These are phyloP conservation scores for Phlyctochytrium planicorne DNA, from an alignment of 192 early-diverging fungal species.

Conservation along the genomic window DNA sequence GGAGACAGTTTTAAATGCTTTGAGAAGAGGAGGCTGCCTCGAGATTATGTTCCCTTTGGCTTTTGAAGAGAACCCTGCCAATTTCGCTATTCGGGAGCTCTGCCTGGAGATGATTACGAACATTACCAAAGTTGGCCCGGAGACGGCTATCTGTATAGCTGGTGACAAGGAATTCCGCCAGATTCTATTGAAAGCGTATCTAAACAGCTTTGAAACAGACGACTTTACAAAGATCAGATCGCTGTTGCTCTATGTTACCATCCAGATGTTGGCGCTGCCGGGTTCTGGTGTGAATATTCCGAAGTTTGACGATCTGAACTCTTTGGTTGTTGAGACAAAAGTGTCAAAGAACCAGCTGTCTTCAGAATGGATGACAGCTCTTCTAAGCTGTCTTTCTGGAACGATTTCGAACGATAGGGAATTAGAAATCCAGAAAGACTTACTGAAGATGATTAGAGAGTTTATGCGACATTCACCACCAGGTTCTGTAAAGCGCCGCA, in stretches of 20 bases:
- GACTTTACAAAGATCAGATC: not conserved
- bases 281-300: not conserved
- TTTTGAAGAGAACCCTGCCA: not conserved
- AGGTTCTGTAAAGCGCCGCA: not conserved
- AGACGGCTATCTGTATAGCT: not conserved
- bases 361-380: slow-evolving; percentile 2
- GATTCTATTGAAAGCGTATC: not conserved
- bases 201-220: not conserved
- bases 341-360: not conserved
- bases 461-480: not conserved
- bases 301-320: not conserved
- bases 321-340: not conserved
- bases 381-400: not conserved
- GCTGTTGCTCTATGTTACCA: not conserved
- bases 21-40: not conserved
- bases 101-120: not conserved
- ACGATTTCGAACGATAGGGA: too few species aligned
- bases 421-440: not conserved
- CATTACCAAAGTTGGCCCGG: not conserved
- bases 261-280: not conserved
- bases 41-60: not conserved
- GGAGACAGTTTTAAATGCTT: too few species aligned
- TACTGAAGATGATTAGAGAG: not conserved
- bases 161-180: not conserved
- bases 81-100: not conserved